Evolutionary conservation across 805 yeast species (phyloP).

Genomic region (Pichia deserticola): DNA sequence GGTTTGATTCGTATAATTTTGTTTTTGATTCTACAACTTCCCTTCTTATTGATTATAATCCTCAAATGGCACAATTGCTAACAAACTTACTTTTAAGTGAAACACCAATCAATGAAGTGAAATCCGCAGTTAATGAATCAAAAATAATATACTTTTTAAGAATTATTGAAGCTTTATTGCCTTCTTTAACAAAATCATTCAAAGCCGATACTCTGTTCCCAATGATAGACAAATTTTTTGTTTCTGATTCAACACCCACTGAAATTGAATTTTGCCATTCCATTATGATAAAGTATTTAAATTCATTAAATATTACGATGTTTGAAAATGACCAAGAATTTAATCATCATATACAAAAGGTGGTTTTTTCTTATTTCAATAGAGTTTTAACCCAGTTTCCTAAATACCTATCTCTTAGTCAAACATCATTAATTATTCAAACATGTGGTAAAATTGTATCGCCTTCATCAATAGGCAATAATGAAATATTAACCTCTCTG

Average conservation of each 20-base stretch:
- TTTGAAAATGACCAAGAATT: not conserved
- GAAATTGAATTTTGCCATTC: slow-evolving; percentile 61
- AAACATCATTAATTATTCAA: slow-evolving; percentile 50
- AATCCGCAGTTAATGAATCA: slow-evolving; percentile 28
- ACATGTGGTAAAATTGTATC: slow-evolving; percentile 33
- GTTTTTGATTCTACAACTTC: slow-evolving; percentile 35
- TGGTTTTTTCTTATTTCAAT: slow-evolving; percentile 2
- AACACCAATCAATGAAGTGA: slow-evolving; percentile 19
- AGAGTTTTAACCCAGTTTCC: slow-evolving; percentile 51
- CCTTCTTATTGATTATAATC: slow-evolving; percentile 21
- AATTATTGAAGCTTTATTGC: slow-evolving; percentile 37
- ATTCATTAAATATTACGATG: slow-evolving; percentile 8
- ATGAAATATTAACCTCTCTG: not conserved
- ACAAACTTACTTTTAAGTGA: slow-evolving; percentile 2
- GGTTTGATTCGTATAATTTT: slow-evolving; percentile 57
- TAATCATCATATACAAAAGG: not conserved
- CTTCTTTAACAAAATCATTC: slow-evolving; percentile 29
- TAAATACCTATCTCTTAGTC: slow-evolving; percentile 40
- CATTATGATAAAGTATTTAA: slow-evolving; percentile 34
- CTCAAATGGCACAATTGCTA: slow-evolving; percentile 21
- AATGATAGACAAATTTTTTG: slow-evolving; percentile 19
- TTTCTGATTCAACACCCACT: slow-evolving; percentile 11
- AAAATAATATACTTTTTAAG: slow-evolving; percentile 41
- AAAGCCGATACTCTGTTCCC: slow-evolving; percentile 23
- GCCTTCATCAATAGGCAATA: not conserved